Base-by-base conservation (phyloP, 768 basidiomycete genomes). In the Suillus plorans region DNA sequence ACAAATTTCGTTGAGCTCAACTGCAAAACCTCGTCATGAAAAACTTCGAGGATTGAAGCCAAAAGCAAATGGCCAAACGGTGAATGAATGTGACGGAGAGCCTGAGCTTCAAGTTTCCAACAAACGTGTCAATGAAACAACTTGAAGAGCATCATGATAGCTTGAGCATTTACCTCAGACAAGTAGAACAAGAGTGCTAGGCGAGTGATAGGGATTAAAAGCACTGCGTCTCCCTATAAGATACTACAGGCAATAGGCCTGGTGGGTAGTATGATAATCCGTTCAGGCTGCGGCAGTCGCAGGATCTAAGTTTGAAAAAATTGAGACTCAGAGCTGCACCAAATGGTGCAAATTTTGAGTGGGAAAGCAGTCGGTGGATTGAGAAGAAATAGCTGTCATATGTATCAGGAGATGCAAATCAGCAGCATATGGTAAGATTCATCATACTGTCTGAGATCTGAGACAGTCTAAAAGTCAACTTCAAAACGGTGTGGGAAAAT, bases 21-120 rank as follows among this genome's bases (percentile, higher is more conserved):
- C 0, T 80, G 75, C 3, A 75, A 76, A 13, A 89, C 71, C 69
- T 88, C 88, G 31, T 67, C 70, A 63, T 78, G 79, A 64, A 89
- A 84, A 16, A 77, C 80, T 39, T 84, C 78, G 59, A 80, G 73
- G 68, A 37, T 68, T 1, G 85, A 80, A 3, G 81, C 75, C 41
- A 87, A 76, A 39, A 89, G 75, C 41, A 84, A 69, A 13, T 76
- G 70, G 2, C 82, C 84, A 2, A n/a, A 70, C 4, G 81, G 72
- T 14, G 81, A 79, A 36, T 74, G 71, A 20, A 81, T 80, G 65
- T 84, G 83, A 37, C 67, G 73, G 74, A 81, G 62, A 7, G 81
- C 81, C 69, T 80, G 80, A 74, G 74, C 28, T 28, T 28, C 28
- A 28, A 28, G 28, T 57, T 36, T n/a, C 18, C 3, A 12, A n/a